A percentile compares a stretch with the other conserved stretches of the same genome.
phyloP scores from a whole-genome alignment of 2,329 filamentous ascomycete species.

The Colletotrichum camelliae region DNA sequence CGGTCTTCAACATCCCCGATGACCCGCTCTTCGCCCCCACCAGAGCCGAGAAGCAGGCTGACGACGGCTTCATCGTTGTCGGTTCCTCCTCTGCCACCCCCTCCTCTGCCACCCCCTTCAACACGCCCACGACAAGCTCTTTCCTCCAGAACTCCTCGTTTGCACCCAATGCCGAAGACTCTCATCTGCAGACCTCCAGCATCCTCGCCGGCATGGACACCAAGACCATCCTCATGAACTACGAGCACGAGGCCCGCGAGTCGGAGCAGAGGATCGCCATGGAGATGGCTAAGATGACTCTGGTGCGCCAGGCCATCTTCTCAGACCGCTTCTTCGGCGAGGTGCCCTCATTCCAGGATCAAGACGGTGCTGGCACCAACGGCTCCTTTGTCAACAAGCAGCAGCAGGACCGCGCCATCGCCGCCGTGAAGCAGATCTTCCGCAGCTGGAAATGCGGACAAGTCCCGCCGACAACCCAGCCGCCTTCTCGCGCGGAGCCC shows the following conservation, averaged over 20 bases:
- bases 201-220: neutral
- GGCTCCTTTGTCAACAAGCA: neutral
- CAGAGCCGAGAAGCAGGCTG: no score
- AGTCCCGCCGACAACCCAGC: neutral
- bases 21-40: neutral
- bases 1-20: neutral
- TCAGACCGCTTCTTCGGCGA: neutral
- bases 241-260: conserved; percentile 2
- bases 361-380: neutral
- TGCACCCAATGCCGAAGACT: neutral
- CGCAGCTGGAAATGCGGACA: neutral
- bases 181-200: neutral
- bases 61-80: no score
- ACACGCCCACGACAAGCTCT: neutral
- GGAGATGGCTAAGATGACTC: conserved; percentile 1
- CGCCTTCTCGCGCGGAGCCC: neutral
- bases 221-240: neutral
- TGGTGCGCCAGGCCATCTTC: conserved; percentile 3
- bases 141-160: neutral
- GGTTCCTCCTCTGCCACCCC: neutral
- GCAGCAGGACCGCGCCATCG: neutral
- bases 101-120: neutral
- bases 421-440: neutral
- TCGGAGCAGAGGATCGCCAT: conserved; percentile 1
- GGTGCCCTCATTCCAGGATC: neutral